These are phyloP conservation scores for Chlorella sorokiniana DNA, from an alignment of 139 green algal genomes.

Conservation along the genomic window DNA sequence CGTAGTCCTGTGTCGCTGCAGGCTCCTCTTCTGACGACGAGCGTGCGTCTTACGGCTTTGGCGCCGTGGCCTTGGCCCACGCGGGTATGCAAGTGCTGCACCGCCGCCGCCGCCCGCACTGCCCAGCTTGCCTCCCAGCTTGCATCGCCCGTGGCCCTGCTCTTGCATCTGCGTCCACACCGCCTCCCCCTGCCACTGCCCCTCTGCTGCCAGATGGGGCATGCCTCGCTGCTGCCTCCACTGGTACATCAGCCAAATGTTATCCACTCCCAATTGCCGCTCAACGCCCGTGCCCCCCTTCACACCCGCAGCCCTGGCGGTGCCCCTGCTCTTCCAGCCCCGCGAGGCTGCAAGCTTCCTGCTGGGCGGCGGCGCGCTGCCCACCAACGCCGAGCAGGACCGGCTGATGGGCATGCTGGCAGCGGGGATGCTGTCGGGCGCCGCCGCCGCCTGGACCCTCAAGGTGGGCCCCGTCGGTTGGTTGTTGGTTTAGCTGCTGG, in stretches of 20 bases:
- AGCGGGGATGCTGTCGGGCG: conserved; percentile 26
- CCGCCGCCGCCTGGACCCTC: conserved; percentile 28
- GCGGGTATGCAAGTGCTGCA: not conserved
- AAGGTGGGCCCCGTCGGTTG: conserved; percentile 18
- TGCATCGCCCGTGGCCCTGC: too few relatives aligned
- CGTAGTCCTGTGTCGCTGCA: not conserved
- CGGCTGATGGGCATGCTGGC: conserved; percentile 43
- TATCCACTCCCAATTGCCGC: too few relatives aligned
- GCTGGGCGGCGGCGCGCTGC: conserved; percentile 33
- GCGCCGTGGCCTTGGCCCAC: conserved; percentile 15
- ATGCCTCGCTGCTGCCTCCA: too few relatives aligned
- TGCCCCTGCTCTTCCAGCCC: conserved; percentile 34
- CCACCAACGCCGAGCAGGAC: conserved; percentile 41
- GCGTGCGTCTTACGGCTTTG: not conserved
- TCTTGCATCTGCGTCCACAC: too few relatives aligned
- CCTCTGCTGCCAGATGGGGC: too few relatives aligned
- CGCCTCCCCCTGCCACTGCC: too few relatives aligned
- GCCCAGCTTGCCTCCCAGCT: not conserved
- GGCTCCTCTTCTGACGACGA: conserved; percentile 6
- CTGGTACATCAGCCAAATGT: too few relatives aligned
- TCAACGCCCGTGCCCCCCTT: not conserved
- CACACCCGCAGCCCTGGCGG: conserved; percentile 22
- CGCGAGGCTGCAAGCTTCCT: conserved; percentile 29
- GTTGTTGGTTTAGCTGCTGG: not conserved
- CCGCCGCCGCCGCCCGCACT: not conserved